Base-by-base conservation (phyloP, 176 grass and related monocot species). In the Raddia distichophylla region DNA sequence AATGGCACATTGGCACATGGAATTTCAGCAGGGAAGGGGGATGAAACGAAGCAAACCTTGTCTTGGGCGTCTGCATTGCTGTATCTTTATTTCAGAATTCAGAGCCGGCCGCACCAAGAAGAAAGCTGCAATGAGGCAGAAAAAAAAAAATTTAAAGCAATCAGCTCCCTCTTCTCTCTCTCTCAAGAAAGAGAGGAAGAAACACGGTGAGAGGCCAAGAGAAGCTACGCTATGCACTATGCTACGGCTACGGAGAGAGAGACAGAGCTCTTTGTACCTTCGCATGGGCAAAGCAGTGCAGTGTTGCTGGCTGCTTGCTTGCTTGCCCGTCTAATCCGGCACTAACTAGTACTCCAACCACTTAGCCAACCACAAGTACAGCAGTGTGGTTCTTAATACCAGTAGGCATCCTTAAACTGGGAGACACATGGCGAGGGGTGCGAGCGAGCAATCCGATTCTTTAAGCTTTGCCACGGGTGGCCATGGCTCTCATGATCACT, bases 51-150 rank as follows among this genome's bases (percentile, higher is more conserved):
- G 59, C 83, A 75, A 76, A 97, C 94, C 94, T 97, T 71, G 86
- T 56, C 68, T 83, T 97, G 77, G 89, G 37, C 51, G 88, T 15
- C 74, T 91, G 94, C 94, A 97, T 97, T 79, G 63, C 81, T 84
- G 10, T 64, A 68, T 84, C 43, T 85, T 78, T 84, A 85, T 61
- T 75, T 22, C 85, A 60, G 10, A 80, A 47, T 14, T 49, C 71
- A 53, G 71, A 83, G 67, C 52, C 69, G 13, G 67, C 52, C 62
- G 13, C 62, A 2, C 6, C 48, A 8, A 63, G 64, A 53, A 37
- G 76, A 87, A 85, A 81, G 81, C 91, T 85, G 87, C 75, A 75
- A 78, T 0, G 54, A 10, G 82, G 69, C 69, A 80, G 69, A 68
- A 74, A 18, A 64, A 18, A 64, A 87, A 84, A 54, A 40, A 40